Conservation (phyloP, 1,139 yeast species). For the Yamadazyma atmosphaerica region DNA sequence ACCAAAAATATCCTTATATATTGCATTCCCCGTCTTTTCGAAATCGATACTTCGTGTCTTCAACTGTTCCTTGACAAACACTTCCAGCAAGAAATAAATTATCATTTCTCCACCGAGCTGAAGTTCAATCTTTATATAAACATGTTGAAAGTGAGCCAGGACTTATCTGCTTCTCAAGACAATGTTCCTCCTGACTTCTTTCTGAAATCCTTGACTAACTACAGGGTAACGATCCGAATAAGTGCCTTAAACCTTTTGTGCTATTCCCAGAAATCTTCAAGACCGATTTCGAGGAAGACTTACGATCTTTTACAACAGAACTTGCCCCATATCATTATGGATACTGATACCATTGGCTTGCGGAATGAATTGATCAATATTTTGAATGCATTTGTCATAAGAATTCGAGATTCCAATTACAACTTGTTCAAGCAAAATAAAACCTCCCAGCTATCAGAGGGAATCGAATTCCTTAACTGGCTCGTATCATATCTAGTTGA, state of each 20-base stretch:
- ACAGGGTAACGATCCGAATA: slow-evolving; percentile 41
- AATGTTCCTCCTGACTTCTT: slow-evolving; percentile 6
- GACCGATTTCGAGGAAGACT: slow-evolving; percentile 47
- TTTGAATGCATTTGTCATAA: slow-evolving; percentile 56
- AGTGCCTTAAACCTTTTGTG: slow-evolving; percentile 62
- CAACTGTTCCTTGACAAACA: slow-evolving; percentile 30
- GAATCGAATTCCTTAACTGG: slow-evolving; percentile 43
- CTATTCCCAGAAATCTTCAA: slow-evolving; percentile 61
- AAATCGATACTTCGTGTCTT: slow-evolving; percentile 37
- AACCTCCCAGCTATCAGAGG: slow-evolving; percentile 24
- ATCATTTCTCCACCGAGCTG: slow-evolving; percentile 2
- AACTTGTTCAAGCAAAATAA: slow-evolving; percentile 39
- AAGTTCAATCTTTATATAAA: slow-evolving; percentile 49
- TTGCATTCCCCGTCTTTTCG: slow-evolving; percentile 63
- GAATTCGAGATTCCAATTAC: slow-evolving; percentile 69
- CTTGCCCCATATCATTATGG: slow-evolving; percentile 27
- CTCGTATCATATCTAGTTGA: slow-evolving; percentile 39
- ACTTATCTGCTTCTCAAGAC: slow-evolving; percentile 44
- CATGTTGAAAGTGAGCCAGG: slow-evolving; percentile 65
- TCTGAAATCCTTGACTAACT: slow-evolving; percentile 2
- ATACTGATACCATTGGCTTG: slow-evolving; percentile 59
- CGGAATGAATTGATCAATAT: slow-evolving; percentile 64
- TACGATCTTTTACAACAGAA: slow-evolving; percentile 28
- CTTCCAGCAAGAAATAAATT: slow-evolving; percentile 12
- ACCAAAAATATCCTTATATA: slow-evolving; percentile 57